phyloP scores from a whole-genome alignment of 176 grass and related monocot species.

The Lolium rigidum region DNA sequence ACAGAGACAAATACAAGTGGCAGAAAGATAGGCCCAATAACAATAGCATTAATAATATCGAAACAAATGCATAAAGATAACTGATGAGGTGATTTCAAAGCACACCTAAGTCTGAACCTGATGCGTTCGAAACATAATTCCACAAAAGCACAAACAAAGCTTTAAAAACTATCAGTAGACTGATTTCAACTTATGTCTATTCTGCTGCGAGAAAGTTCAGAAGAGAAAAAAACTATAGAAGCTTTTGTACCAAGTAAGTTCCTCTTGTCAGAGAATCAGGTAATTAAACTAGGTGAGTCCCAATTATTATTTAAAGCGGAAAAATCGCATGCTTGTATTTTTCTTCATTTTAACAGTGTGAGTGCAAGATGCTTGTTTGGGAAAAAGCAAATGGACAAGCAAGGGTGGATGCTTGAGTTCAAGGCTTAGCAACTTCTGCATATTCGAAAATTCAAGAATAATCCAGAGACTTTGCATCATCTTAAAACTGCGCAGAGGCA shows the following conservation, averaged over 20 bases:
- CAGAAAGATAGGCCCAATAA: neutral
- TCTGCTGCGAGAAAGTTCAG: neutral
- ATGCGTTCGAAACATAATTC: neutral
- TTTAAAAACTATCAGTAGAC: neutral
- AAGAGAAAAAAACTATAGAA: neutral
- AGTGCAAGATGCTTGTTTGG: neutral
- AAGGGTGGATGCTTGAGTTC: slow-evolving; percentile 1
- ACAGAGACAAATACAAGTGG: neutral
- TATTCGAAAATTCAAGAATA: neutral
- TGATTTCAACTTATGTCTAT: neutral
- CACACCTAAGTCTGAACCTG: neutral
- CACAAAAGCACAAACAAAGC: neutral
- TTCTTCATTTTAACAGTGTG: neutral
- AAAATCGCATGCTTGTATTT: neutral
- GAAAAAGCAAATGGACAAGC: neutral
- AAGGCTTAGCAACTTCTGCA: neutral
- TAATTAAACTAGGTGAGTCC: neutral
- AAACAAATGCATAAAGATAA: neutral
- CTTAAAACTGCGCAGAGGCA: neutral
- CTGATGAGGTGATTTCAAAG: neutral
- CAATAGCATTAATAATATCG: neutral
- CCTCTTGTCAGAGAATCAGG: neutral
- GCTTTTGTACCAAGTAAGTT: neutral
- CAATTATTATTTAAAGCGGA: neutral
- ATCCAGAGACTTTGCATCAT: neutral